These are phyloP conservation scores for Simmondsia chinensis DNA, from an alignment of 148 eudicot species.

Conservation along the genomic window DNA sequence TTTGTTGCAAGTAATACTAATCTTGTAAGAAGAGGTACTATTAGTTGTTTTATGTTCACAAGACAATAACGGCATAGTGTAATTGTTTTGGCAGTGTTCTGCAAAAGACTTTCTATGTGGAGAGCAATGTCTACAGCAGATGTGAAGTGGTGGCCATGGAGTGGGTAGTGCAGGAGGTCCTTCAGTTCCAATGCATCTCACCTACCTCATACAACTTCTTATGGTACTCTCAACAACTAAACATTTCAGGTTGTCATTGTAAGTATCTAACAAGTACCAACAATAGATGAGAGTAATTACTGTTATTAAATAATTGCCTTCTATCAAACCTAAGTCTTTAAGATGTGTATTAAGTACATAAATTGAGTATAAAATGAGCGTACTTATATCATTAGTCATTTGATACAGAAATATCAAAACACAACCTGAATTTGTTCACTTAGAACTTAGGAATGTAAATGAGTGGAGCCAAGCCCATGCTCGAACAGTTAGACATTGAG, in stretches of 20 bases:
- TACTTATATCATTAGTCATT: no score
- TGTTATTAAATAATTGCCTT: neutral
- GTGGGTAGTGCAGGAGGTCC: constrained; percentile 92
- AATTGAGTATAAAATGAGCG: no score
- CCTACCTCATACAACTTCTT: constrained; percentile 84
- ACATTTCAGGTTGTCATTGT: neutral
- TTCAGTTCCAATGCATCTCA: constrained; percentile 66
- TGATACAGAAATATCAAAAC: neutral
- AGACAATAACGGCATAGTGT: neutral
- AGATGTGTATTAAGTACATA: no score
- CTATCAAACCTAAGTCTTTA: no score
- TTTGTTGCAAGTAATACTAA: no score
- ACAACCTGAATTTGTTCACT: no score
- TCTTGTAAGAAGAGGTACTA: no score
- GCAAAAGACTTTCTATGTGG: constrained; percentile 48
- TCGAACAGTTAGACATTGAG: no score
- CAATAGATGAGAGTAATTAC: no score
- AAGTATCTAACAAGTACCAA: neutral
- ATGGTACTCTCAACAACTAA: constrained; percentile 33
- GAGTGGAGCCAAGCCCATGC: no score
- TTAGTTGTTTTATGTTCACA: neutral
- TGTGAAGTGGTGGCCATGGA: constrained; percentile 98
- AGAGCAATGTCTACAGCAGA: constrained; percentile 44
- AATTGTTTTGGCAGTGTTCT: constrained; percentile 40
- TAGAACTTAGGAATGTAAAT: no score